Evolutionary conservation across 108 stramenopile genomes (phyloP), one percentile per base, ranked within the genome.

Genomic region (Schizochytrium sp.): DNA sequence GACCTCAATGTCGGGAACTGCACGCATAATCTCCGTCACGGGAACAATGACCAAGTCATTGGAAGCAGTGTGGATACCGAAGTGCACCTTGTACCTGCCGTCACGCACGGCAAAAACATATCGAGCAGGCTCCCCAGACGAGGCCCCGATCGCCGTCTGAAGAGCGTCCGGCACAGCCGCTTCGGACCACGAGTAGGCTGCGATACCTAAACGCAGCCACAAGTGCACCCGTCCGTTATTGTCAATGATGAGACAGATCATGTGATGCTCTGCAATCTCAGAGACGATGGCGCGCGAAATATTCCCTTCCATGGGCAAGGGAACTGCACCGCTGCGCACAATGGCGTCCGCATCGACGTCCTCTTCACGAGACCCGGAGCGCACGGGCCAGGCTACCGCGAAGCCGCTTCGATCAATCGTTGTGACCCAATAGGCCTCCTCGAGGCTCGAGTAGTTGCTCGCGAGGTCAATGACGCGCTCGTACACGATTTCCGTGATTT

Each of bases 381-480:
- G 45, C 51, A 83, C 76, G 4, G 76, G 76, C 76, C 76, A 83
- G n/a, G 76, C 51, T 45, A 83, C 45, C 19, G 76, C 76, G 28
- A 83, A 23, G 10, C 76, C 76, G 51, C 51, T 53, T 12, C 16
- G n/a, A 23, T 83, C 76, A n/a, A 83, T 28, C 10, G 76, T 53
- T 8, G 76, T 83, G n/a, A 83, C 76, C 76, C 76, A 83, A 23
- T 53, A 83, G n/a, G 76, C 45, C 51, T 83, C 76, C 51, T 83
- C 76, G 43, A 83, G 48, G 14, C n/a, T 18, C 19, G 76, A 83
- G 48, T 83, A 83, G 51, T 83, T 83, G 19, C 48, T 55, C 45
- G 45, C 6, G 25, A 83, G 14, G 51, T 83, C 76, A 12, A 83
- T 23, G 51, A 83, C 76, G 3, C 48, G 51, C 51, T 83, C 76